Conservation (phyloP, 108 stramenopile species). For the Thalassiosira profunda region DNA sequence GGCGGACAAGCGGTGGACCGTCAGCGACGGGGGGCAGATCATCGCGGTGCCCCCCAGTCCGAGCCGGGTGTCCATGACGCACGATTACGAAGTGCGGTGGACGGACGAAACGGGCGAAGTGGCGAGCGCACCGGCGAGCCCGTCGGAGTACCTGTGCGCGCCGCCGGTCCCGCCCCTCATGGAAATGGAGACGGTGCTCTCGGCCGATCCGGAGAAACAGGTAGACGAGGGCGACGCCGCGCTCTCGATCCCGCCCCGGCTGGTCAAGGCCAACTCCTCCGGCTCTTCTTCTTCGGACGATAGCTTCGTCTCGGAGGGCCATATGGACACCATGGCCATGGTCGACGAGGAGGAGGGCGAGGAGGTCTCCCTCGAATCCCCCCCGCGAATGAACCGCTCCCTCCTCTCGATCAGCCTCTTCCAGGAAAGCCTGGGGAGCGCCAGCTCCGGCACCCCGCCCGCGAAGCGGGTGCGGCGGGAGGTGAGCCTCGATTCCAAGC, state of each 20-base stretch:
- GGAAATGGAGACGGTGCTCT: neutral
- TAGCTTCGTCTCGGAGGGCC: neutral
- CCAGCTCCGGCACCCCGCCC: too few species aligned
- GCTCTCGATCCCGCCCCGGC: neutral
- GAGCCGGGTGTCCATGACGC: neutral
- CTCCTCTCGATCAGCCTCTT: neutral
- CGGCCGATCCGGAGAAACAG: too few species aligned
- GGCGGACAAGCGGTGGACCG: neutral
- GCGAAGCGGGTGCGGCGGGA: neutral
- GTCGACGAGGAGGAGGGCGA: neutral
- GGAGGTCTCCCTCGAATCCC: neutral
- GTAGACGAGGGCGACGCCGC: too few species aligned
- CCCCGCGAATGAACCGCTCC: conserved; percentile 4
- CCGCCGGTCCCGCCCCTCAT: too few species aligned
- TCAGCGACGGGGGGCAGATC: neutral
- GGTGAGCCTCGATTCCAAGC: neutral
- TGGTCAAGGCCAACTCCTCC: conserved; percentile 1
- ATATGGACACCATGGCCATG: neutral
- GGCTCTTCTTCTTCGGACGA: neutral
- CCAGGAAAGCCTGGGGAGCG: neutral
- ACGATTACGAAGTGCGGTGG: neutral
- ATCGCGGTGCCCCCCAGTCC: conserved; percentile 1
- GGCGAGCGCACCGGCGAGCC: too few species aligned
- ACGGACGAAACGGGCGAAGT: too few species aligned
- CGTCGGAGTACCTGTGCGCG: too few species aligned